These are phyloP conservation scores for Talaromyces liani DNA, from an alignment of 495 filamentous ascomycete species.

Conservation along the genomic window DNA sequence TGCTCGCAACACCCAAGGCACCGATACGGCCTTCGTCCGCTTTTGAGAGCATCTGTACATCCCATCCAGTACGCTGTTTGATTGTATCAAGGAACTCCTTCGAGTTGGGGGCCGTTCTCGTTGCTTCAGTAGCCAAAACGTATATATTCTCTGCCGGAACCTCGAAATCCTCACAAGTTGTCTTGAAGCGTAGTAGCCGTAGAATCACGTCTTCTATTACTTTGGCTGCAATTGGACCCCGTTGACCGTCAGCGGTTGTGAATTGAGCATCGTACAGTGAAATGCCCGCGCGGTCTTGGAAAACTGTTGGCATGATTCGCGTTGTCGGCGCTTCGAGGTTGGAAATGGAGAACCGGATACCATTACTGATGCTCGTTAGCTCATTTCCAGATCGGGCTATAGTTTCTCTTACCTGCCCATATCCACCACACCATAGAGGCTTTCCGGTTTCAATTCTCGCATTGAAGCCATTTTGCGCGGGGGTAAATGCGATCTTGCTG, in stretches of 20 bases:
- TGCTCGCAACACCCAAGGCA: slow-evolving; percentile 75
- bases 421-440: slow-evolving; percentile 43
- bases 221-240: slow-evolving; percentile 51
- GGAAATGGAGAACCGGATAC: slow-evolving; percentile 88
- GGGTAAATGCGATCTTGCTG: background rate
- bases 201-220: slow-evolving; percentile 58
- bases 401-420: slow-evolving; percentile 56
- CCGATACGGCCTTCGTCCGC: slow-evolving; percentile 78
- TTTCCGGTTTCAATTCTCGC: background rate
- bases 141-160: slow-evolving; percentile 57
- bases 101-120: slow-evolving; percentile 71
- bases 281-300: slow-evolving; percentile 68
- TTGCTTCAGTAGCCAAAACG: slow-evolving; percentile 85
- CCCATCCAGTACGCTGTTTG: slow-evolving; percentile 48
- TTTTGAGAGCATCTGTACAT: slow-evolving; percentile 66
- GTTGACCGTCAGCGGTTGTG: slow-evolving; percentile 26
- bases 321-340: slow-evolving; percentile 61
- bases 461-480: slow-evolving; percentile 7
- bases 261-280: slow-evolving; percentile 86
- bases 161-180: slow-evolving; percentile 61
- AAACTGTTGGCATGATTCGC: slow-evolving; percentile 69
- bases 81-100: slow-evolving; percentile 59
- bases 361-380: slow-evolving; percentile 55
- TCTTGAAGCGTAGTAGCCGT: slow-evolving; percentile 61
- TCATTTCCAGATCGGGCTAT: too few relatives aligned